phyloP scores from a whole-genome alignment of 179 eudicot species.

The Beta lomatogona region DNA sequence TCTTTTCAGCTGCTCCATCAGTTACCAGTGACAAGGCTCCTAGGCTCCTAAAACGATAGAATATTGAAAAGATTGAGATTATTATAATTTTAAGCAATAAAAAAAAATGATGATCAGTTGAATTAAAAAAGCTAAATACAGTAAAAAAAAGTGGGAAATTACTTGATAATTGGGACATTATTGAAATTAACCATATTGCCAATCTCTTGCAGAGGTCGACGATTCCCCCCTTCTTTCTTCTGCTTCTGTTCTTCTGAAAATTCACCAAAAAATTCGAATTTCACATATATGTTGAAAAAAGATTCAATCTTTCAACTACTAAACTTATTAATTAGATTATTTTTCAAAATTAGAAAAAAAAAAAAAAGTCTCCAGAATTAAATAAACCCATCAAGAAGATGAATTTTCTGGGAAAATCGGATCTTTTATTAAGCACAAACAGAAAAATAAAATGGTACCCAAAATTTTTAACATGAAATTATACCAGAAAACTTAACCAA shows the following conservation, averaged over 20 bases:
- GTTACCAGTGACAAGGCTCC: conserved; percentile 39
- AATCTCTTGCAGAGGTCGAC: conserved; percentile 51
- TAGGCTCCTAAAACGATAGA: conserved; percentile 32
- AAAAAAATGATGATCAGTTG: not conserved
- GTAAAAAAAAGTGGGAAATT: conserved; percentile 4
- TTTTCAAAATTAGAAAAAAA: not conserved
- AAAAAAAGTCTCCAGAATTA: not conserved
- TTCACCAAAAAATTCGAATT: not conserved
- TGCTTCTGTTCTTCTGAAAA: conserved; percentile 39
- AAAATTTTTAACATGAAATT: too few relatives aligned
- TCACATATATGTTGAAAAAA: too few relatives aligned
- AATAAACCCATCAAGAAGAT: not conserved
- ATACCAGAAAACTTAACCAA: not conserved
- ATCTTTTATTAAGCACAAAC: not conserved
- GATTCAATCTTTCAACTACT: too few relatives aligned
- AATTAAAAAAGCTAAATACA: not conserved
- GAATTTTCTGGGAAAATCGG: not conserved
- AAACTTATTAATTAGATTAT: too few relatives aligned
- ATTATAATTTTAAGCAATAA: not conserved
- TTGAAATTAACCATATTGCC: conserved; percentile 38
- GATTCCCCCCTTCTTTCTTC: conserved; percentile 46
- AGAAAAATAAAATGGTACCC: not conserved
- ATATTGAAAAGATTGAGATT: not conserved
- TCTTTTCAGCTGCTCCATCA: conserved; percentile 39
- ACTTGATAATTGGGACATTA: conserved; percentile 49